phyloP scores from a whole-genome alignment of 495 filamentous ascomycete genomes.

The Hyphodiscus hymeniophilus region DNA sequence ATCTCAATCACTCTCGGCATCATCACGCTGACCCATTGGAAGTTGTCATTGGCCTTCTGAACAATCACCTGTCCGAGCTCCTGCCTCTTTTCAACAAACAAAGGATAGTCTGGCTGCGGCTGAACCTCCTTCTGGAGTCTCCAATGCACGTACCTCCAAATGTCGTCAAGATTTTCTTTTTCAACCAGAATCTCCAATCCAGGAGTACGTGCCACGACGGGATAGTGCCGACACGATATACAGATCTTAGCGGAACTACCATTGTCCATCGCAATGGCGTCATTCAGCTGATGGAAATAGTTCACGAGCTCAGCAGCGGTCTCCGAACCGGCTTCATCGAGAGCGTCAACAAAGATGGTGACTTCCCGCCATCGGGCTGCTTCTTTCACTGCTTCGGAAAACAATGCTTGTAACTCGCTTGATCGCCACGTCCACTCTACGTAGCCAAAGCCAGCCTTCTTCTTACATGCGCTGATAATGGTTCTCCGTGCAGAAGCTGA shows the following conservation, averaged over 20 bases:
- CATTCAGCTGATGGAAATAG: slow-evolving; percentile 19
- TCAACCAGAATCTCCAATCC: slow-evolving; percentile 23
- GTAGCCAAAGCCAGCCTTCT: slow-evolving; percentile 13
- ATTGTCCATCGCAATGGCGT: not conserved
- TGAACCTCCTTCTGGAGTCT: not conserved
- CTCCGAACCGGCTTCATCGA: slow-evolving; percentile 27
- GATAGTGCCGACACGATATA: slow-evolving; percentile 32
- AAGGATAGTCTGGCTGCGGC: too few species aligned
- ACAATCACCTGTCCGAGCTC: slow-evolving; percentile 3
- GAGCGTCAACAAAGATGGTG: slow-evolving; percentile 24
- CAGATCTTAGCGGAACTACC: slow-evolving; percentile 21
- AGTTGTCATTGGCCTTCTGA: slow-evolving; percentile 23
- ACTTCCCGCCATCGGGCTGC: not conserved
- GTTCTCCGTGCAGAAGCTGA: slow-evolving; percentile 5
- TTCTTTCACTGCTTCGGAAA: not conserved
- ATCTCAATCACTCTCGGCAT: slow-evolving; percentile 11
- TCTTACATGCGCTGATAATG: slow-evolving; percentile 6
- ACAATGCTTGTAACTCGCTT: slow-evolving; percentile 1
- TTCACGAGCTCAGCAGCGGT: slow-evolving; percentile 19
- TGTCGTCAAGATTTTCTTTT: slow-evolving; percentile 24
- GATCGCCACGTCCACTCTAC: slow-evolving; percentile 24
- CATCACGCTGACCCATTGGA: slow-evolving; percentile 27
- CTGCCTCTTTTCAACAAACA: too few species aligned
- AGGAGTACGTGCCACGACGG: slow-evolving; percentile 16
- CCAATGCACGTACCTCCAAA: slow-evolving; percentile 20